phyloP scores from a whole-genome alignment of 352 stramenopile genomes.

The Aphanomyces stellatus region DNA sequence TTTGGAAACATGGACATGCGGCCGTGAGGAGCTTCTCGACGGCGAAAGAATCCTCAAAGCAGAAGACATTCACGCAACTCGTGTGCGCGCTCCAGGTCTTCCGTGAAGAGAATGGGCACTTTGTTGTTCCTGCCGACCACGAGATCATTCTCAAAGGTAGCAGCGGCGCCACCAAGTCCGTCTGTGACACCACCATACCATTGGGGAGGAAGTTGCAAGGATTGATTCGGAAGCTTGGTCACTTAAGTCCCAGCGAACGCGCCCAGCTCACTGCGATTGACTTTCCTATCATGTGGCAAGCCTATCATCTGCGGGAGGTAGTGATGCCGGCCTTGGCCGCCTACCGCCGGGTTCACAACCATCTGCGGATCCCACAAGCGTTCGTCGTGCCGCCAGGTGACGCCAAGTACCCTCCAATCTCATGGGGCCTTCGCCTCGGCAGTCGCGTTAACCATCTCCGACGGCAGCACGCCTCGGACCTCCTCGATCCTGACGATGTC shows the following conservation, averaged over 20 bases:
- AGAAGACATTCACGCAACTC: constrained; percentile 21
- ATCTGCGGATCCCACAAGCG: constrained; percentile 89
- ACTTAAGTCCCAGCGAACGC: constrained; percentile 31
- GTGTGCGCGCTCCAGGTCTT: constrained; percentile 47
- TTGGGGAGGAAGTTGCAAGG: constrained; percentile 51
- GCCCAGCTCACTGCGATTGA: constrained; percentile 32
- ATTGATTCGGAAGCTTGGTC: constrained; percentile 34
- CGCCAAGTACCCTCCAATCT: constrained; percentile 58
- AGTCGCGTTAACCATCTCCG: constrained; percentile 83
- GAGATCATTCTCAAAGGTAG: not conserved
- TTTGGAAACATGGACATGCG: too few relatives aligned
- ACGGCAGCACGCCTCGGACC: constrained; percentile 45
- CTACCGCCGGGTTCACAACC: constrained; percentile 71
- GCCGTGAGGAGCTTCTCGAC: not conserved
- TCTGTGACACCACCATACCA: constrained; percentile 19
- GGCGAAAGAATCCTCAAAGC: not conserved
- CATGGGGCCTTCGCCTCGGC: constrained; percentile 78
- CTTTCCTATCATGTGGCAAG: constrained; percentile 51
- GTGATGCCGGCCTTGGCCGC: constrained; percentile 61
- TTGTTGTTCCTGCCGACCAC: constrained; percentile 34
- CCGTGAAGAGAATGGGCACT: constrained; percentile 46
- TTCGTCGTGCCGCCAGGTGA: constrained; percentile 77
- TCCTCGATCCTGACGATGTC: constrained; percentile 48
- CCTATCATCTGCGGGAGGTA: constrained; percentile 58
- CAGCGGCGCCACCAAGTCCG: not conserved